Evolutionary conservation across 306 rosid genomes (phyloP), one percentile per base, ranked within the genome.

Genomic region (Vigna mungo): DNA sequence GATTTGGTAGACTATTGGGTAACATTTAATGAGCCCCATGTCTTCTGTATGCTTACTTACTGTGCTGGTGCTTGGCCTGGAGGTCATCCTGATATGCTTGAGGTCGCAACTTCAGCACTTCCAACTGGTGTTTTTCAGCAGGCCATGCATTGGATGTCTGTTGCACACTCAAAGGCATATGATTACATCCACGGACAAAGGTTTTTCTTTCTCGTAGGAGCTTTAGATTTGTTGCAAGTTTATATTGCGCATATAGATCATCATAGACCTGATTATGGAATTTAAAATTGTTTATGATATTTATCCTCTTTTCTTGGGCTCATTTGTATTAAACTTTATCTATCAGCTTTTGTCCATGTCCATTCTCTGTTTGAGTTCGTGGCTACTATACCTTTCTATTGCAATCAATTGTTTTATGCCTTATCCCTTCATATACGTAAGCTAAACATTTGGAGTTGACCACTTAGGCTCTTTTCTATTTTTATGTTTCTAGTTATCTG

Each of bases 31-130:
- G 98, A 95, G 80, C 98, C 98, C 68, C 97, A 95, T 66, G 89
- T 95, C 83, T 95, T 95, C 84, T 74, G 88, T 53, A 82, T 90
- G 90, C 97, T 91, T 75, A 92, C 97, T 67, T 95, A 92, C 78
- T 90, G 89, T 82, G 96, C 97, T 49, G 99, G 99, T 71, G 86
- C 99, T 80, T 95, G 97, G 97, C 97, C 97, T 56, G 97, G 97
- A 68, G 99, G 99, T 80, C 87, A 95, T 85, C 99, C 99, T 77
- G 97, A 92, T 83, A 89, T 90, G 97, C 91, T 95, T 80, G 97
- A 95, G 87, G 90, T 18, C 76, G 99, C 97, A 32, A 90, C 94
- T 72, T 90, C 97, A 48, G 91, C 97, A 71, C 90, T 95, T 75
- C 99, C 97, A 75, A 87, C 87, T 18, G 97, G 99, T 74, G 99